phyloP scores from a whole-genome alignment of 1,139 yeast genomes.

The Meyerozyma smithsonii region DNA sequence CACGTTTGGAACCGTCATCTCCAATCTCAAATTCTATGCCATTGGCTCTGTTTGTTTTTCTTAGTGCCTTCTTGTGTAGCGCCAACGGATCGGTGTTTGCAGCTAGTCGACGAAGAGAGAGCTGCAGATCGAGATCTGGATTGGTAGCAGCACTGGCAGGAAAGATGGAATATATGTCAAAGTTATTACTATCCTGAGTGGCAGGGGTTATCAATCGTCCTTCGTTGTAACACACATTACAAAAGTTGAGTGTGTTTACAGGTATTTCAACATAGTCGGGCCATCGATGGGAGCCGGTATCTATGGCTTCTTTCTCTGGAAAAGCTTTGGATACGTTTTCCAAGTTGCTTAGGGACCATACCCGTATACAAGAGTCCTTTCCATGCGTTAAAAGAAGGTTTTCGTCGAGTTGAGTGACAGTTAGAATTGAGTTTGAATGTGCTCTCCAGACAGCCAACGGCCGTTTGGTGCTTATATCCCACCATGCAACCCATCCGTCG shows the following conservation, averaged over 20 bases:
- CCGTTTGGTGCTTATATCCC: conserved; percentile 45
- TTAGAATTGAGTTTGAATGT: conserved; percentile 42
- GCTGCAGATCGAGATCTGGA: background rate
- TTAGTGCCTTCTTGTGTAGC: conserved; percentile 7
- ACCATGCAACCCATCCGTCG: conserved; percentile 45
- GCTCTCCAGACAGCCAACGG: conserved; percentile 46
- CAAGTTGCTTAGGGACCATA: conserved; percentile 37
- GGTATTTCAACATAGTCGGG: conserved; percentile 34
- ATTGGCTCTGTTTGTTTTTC: background rate
- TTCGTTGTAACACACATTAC: conserved; percentile 38
- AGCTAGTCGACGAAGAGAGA: conserved; percentile 21
- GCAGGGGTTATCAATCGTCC: conserved; percentile 45
- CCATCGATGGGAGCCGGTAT: conserved; percentile 6
- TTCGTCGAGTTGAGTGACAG: conserved; percentile 36
- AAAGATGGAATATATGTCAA: conserved; percentile 44
- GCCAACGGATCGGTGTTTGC: conserved; percentile 23
- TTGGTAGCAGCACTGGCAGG: background rate
- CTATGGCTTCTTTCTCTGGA: conserved; percentile 3
- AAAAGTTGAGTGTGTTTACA: conserved; percentile 52
- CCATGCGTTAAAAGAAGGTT: conserved; percentile 44
- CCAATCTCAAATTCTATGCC: conserved; percentile 13
- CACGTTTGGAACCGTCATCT: conserved; percentile 19
- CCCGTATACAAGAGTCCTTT: conserved; percentile 44
- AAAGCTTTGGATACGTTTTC: conserved; percentile 5
- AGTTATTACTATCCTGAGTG: conserved; percentile 46